Evolutionary conservation across 2,329 filamentous ascomycete genomes (phyloP).

Genomic region (Nemania diffusa): DNA sequence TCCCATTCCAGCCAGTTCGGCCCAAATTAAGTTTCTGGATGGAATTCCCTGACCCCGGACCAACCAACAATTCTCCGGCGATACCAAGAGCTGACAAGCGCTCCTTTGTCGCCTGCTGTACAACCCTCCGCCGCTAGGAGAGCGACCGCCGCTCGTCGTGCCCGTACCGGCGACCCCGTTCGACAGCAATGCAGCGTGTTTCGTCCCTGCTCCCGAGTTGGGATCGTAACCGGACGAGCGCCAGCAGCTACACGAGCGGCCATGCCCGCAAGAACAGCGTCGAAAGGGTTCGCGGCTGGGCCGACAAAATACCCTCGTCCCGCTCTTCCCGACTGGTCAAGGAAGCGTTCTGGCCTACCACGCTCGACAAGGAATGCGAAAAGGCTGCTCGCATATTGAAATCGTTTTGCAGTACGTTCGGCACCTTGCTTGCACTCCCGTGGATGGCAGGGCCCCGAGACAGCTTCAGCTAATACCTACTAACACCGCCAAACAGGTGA

Average conservation of each 20-base stretch:
- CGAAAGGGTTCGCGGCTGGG: conserved; percentile 58
- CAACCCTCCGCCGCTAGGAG: conserved; percentile 15
- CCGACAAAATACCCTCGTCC: conserved; percentile 65
- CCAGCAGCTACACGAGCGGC: conserved; percentile 53
- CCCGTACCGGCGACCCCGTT: conserved; percentile 23
- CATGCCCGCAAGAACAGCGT: conserved; percentile 47
- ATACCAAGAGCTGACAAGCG: conserved; percentile 14
- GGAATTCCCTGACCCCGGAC: conserved; percentile 19
- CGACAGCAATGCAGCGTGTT: conserved; percentile 57
- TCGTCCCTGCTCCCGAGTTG: conserved; percentile 56
- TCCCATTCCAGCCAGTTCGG: conserved; percentile 24
- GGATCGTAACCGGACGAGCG: conserved; percentile 48
- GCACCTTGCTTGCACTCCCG: conserved; percentile 20
- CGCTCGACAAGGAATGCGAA: conserved; percentile 87
- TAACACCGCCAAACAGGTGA: conserved; percentile 55
- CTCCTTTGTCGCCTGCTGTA: conserved; percentile 3
- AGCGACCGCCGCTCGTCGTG: conserved; percentile 33
- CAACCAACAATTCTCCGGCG: conserved; percentile 29
- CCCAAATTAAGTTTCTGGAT: conserved; percentile 24
- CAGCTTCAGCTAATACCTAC: conserved; percentile 27
- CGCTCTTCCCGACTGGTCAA: conserved; percentile 67
- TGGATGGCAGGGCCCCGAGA: conserved; percentile 35
- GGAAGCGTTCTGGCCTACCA: conserved; percentile 87
- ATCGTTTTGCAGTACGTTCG: conserved; percentile 82
- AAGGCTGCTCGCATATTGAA: conserved; percentile 90